phyloP scores from a whole-genome alignment of 495 filamentous ascomycete species.

The Aspergillus baeticus region DNA sequence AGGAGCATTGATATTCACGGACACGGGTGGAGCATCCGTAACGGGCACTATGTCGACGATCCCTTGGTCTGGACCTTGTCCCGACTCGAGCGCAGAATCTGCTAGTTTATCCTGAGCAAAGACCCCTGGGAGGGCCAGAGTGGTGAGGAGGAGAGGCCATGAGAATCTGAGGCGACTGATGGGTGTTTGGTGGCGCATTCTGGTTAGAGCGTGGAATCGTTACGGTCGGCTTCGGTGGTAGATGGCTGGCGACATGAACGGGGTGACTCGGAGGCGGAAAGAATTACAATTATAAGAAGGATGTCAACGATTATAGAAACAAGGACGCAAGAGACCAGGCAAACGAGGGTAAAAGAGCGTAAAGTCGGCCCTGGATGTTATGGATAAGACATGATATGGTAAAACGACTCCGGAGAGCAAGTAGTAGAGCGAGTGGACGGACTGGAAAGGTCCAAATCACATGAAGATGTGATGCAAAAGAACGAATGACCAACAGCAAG shows the following conservation, averaged over 20 bases:
- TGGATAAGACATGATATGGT: conserved; percentile 4
- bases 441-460: neutral
- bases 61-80: conserved; percentile 5
- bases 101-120: neutral
- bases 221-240: conserved; percentile 11
- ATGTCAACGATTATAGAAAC: neutral
- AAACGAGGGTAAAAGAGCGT: conserved; percentile 1
- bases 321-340: neutral
- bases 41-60: conserved; percentile 10
- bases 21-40: neutral
- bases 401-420: neutral
- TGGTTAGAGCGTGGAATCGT: conserved; percentile 1
- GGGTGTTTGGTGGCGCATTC: conserved; percentile 6
- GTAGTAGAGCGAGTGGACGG: neutral
- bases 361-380: neutral
- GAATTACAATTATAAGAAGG: conserved; percentile 7
- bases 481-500: neutral
- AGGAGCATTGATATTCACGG: neutral
- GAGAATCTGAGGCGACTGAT: conserved; percentile 11
- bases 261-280: conserved; percentile 18
- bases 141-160: conserved; percentile 3
- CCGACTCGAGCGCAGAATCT: neutral
- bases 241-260: conserved; percentile 17
- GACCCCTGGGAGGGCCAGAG: conserved; percentile 8
- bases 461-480: neutral